Conservation (phyloP, 768 basidiomycete species). For the Piloderma croceum region DNA sequence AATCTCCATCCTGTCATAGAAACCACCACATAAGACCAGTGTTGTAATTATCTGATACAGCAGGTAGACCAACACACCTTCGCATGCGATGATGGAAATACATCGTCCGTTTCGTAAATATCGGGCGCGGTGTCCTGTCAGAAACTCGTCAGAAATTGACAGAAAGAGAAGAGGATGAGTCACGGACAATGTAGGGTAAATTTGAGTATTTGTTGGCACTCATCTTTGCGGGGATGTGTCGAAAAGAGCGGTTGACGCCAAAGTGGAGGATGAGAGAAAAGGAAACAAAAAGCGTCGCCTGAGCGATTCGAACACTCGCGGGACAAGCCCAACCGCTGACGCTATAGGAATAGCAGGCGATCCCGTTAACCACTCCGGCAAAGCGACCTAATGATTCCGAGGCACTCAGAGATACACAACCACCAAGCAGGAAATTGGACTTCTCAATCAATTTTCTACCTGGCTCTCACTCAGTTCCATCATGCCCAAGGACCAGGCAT, state of each 20-base stretch:
- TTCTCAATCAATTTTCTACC: neutral
- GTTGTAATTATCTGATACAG: neutral
- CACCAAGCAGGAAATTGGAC: conserved; percentile 19
- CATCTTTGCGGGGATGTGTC: no score
- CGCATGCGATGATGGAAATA: conserved; percentile 46
- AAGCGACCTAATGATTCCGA: conserved; percentile 60
- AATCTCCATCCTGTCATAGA: conserved; percentile 48
- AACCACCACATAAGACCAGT: conserved; percentile 12
- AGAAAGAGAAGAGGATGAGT: neutral
- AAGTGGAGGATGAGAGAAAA: no score
- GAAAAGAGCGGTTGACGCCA: no score
- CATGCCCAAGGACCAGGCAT: no score
- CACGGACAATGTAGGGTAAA: conserved; percentile 87
- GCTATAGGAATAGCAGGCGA: conserved; percentile 53
- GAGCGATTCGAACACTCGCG: conserved; percentile 29
- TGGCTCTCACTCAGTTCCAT: neutral
- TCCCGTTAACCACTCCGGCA: conserved; percentile 94
- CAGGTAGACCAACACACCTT: conserved; percentile 42
- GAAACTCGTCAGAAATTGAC: conserved; percentile 5
- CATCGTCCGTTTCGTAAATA: conserved; percentile 88
- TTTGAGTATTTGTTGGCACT: conserved; percentile 77
- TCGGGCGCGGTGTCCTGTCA: conserved; percentile 83
- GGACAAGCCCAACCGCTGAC: conserved; percentile 27
- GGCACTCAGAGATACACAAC: conserved; percentile 1
- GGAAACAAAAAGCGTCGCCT: conserved; percentile 19